These are phyloP conservation scores for Phanerodontia chrysosporium DNA, from an alignment of 768 basidiomycete species.

Conservation along the genomic window DNA sequence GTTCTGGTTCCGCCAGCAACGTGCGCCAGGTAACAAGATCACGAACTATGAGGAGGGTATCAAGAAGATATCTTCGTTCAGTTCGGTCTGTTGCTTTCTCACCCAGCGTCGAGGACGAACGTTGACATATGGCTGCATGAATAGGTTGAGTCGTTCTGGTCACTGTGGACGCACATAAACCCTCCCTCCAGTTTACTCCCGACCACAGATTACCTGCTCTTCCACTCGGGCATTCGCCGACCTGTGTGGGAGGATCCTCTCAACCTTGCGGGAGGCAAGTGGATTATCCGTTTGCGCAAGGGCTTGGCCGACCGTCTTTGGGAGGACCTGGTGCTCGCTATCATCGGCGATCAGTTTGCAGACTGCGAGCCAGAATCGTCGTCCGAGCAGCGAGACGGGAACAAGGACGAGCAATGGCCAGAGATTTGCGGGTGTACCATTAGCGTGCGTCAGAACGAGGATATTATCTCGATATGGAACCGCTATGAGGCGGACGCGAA, in stretches of 20 bases:
- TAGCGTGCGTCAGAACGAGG: conserved; percentile 89
- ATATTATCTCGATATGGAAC: conserved; percentile 93
- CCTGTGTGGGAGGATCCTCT: conserved; percentile 97
- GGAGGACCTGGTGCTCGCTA: conserved; percentile 84
- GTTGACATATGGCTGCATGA: not conserved
- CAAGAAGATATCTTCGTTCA: conserved; percentile 85
- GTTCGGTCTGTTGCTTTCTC: conserved; percentile 54
- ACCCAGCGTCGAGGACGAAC: not conserved
- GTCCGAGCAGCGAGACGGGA: conserved; percentile 38
- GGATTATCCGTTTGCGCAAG: conserved; percentile 91
- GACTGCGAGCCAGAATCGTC: conserved; percentile 47
- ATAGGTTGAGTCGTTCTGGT: conserved; percentile 96
- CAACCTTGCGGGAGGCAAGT: conserved; percentile 86
- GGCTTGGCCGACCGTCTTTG: conserved; percentile 87
- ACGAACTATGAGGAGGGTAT: conserved; percentile 93
- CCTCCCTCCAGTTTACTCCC: conserved; percentile 81
- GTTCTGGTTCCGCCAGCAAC: conserved; percentile 90
- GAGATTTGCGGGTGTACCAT: conserved; percentile 95
- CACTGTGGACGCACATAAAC: conserved; percentile 86
- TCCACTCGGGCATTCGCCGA: conserved; percentile 78
- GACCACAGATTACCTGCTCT: conserved; percentile 92
- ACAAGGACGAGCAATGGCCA: conserved; percentile 49
- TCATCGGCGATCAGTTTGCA: conserved; percentile 89
- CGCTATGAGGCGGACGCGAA: conserved; percentile 72
- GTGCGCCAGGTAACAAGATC: conserved; percentile 84